Base-by-base conservation (phyloP, 352 stramenopile species). In the Globisporangium okanoganense region DNA sequence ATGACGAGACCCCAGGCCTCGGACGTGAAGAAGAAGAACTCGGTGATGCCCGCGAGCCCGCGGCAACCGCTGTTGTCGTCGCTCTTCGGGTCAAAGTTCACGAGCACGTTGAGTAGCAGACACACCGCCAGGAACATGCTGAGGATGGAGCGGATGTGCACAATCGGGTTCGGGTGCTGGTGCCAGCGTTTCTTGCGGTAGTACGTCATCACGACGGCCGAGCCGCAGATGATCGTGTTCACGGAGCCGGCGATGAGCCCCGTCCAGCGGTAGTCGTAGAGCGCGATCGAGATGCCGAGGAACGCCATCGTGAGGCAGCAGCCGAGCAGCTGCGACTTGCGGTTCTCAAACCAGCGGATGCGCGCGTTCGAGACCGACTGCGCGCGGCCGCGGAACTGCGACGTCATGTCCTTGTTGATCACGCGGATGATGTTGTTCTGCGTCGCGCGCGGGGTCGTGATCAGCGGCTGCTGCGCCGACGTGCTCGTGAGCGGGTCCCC, bases 1-100 rank as follows among this genome's bases (percentile, higher is more conserved):
- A 96, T 96, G 58, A 94, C 83, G 48, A 96, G 82, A 27, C 82
- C 82, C 87, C 87, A 96, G 0, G 85, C 85, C 50, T 96, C 87
- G 25, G 79, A 85, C 22, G 85, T 90, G 66, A 94, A 94, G 60
- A 96, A 94, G 69, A 94, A 94, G 65, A 96, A 96, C 66, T 96
- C 87, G 36, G 85, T 96, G 55, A 92, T 80, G 43, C 87, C 87
- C 36, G 87, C 83, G 38, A 95, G 78, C 44, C 79, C 70, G 35
- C 79, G 71, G 61, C 87, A 95, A 53, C 88, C 69, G 12, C 47
- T 41, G 33, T 70, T 67, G 22, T 72, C 71, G 50, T 76, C 66
- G 66, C 68, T 77, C 36, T 56, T 66, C 7, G 85, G 84, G 44
- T 87, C 72, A 52, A 91, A 95, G 66, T 90, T 75, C 49, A 93